Conservation (phyloP, 129 eudicot species). For the Lonicera japonica region DNA sequence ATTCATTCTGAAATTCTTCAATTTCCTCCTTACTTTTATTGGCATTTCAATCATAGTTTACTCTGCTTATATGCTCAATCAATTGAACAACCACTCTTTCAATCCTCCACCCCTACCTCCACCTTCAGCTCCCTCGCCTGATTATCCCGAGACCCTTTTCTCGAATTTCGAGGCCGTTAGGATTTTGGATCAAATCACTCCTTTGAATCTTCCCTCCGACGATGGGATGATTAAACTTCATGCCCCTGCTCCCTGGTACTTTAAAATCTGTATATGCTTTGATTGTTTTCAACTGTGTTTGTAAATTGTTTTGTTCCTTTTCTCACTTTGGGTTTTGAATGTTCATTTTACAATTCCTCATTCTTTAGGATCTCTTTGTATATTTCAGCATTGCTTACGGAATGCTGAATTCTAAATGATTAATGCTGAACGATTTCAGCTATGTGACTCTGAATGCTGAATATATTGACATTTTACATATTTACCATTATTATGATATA, state of each 20-base stretch:
- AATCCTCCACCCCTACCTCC: slow-evolving; percentile 27
- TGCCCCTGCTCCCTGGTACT: slow-evolving; percentile 74
- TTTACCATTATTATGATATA: too few relatives aligned
- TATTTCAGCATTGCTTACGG: too few relatives aligned
- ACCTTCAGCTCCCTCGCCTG: slow-evolving; percentile 27
- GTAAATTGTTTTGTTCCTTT: neutral
- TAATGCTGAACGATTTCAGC: too few relatives aligned
- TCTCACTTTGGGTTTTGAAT: neutral
- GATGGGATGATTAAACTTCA: slow-evolving; percentile 2
- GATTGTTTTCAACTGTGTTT: neutral
- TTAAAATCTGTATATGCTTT: neutral
- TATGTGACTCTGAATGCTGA: too few relatives aligned
- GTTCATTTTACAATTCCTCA: too few relatives aligned
- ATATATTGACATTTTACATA: too few relatives aligned
- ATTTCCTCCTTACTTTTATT: slow-evolving; percentile 45
- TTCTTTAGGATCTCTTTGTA: too few relatives aligned
- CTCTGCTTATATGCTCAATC: slow-evolving; percentile 57
- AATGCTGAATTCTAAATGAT: too few relatives aligned
- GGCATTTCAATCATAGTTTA: slow-evolving; percentile 55
- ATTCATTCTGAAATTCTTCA: slow-evolving; percentile 64
- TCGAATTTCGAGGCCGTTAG: slow-evolving; percentile 8
- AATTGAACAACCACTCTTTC: slow-evolving; percentile 49
- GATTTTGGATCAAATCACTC: slow-evolving; percentile 14
- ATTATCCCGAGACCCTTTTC: slow-evolving; percentile 1
- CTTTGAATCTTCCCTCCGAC: slow-evolving; percentile 7